These are phyloP conservation scores for Moniliella sp. DNA, from an alignment of 1,284 basidiomycete species.

Conservation along the genomic window DNA sequence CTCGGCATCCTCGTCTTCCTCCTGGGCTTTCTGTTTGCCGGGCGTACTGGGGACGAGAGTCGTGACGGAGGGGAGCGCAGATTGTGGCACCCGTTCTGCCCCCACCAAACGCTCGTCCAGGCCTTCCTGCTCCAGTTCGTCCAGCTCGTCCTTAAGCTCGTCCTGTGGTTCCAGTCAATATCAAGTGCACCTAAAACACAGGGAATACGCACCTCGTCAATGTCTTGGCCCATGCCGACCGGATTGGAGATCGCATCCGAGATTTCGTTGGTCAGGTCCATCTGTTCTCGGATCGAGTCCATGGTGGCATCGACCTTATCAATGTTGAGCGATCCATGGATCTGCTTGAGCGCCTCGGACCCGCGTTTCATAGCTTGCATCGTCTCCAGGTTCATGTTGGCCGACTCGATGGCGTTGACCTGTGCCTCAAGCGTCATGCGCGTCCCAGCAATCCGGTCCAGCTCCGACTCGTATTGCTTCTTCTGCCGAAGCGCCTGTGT, in stretches of 20 bases:
- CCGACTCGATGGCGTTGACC: conserved; percentile 85
- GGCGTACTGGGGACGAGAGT: not conserved
- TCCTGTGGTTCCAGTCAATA: too few species aligned
- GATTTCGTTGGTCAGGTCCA: conserved; percentile 82
- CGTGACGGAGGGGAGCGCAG: conserved; percentile 39
- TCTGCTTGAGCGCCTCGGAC: conserved; percentile 66
- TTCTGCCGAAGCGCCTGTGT: conserved; percentile 71
- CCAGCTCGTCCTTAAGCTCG: conserved; percentile 61
- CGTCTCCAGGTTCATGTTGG: conserved; percentile 93
- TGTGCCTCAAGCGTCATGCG: conserved; percentile 85
- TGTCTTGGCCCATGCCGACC: conserved; percentile 44
- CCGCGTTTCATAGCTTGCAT: conserved; percentile 96
- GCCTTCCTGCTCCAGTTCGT: conserved; percentile 72
- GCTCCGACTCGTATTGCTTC: conserved; percentile 69
- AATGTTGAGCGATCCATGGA: conserved; percentile 69
- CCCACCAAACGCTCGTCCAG: conserved; percentile 67
- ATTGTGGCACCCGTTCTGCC: conserved; percentile 71
- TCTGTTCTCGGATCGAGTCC: conserved; percentile 71
- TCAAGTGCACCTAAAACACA: too few species aligned
- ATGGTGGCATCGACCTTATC: conserved; percentile 81
- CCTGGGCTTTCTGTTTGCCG: conserved; percentile 45
- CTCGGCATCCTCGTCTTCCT: conserved; percentile 81
- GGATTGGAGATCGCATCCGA: conserved; percentile 73
- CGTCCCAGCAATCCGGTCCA: conserved; percentile 66
- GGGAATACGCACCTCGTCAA: conserved; percentile 51